These are phyloP conservation scores for Lasiodiplodia gonubiensis DNA, from an alignment of 2,329 filamentous ascomycete genomes.

Conservation along the genomic window DNA sequence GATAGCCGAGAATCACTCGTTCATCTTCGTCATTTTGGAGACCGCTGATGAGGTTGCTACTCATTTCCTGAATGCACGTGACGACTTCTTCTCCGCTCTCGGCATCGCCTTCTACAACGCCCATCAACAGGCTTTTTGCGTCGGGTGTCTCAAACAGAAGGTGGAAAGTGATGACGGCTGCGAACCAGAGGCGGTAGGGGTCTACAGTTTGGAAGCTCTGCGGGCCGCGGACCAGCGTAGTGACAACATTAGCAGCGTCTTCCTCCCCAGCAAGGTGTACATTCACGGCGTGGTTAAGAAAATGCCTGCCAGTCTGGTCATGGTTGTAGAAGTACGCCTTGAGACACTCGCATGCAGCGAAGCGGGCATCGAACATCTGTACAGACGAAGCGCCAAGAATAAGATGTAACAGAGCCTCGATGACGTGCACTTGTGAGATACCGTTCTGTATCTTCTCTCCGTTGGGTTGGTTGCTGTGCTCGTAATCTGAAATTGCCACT, in stretches of 20 bases:
- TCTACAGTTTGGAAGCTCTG: conserved; percentile 69
- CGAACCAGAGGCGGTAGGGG: conserved; percentile 89
- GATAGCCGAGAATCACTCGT: conserved; percentile 79
- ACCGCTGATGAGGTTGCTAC: conserved; percentile 82
- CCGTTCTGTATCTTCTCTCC: conserved; percentile 56
- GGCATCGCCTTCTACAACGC: conserved; percentile 86
- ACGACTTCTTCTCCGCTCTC: conserved; percentile 92
- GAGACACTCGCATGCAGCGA: conserved; percentile 86
- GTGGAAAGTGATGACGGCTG: conserved; percentile 84
- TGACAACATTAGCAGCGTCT: conserved; percentile 86
- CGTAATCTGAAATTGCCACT: conserved; percentile 70
- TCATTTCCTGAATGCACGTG: conserved; percentile 87
- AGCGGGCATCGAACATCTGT: conserved; percentile 76
- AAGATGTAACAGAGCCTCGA: conserved; percentile 88
- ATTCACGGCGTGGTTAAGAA: conserved; percentile 85
- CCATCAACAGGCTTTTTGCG: conserved; percentile 79
- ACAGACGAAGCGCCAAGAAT: conserved; percentile 71
- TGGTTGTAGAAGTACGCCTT: conserved; percentile 91
- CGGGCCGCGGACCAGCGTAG: conserved; percentile 74
- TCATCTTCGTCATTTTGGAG: conserved; percentile 78
- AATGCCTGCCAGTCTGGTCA: conserved; percentile 80
- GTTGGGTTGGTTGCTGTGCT: conserved; percentile 63
- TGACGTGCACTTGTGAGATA: conserved; percentile 78
- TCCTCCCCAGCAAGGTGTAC: conserved; percentile 76
- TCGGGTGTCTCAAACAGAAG: conserved; percentile 73